Evolutionary conservation across 108 stramenopile genomes (phyloP).

Genomic region (Skeletonema menzelii): DNA sequence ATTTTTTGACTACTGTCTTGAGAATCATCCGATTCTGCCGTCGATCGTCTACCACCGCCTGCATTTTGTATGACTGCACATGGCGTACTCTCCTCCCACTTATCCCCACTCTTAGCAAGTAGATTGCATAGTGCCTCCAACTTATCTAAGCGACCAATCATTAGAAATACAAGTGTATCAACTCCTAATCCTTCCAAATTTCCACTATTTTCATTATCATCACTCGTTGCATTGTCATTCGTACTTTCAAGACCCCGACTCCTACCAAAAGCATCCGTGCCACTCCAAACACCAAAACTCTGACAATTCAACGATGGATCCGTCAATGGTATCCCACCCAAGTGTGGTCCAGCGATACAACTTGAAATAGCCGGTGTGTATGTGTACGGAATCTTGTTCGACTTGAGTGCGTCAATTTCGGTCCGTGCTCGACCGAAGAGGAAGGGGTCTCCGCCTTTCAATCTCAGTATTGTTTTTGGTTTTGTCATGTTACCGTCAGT

Average conservation of each 20-base stretch:
- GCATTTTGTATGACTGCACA: conserved; percentile 48
- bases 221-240: neutral
- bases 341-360: conserved; percentile 45
- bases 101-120: conserved; percentile 11
- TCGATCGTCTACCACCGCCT: conserved; percentile 18
- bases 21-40: neutral
- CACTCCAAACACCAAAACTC: conserved; percentile 49
- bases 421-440: conserved; percentile 38
- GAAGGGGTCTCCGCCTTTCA: conserved; percentile 46
- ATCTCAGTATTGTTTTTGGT: conserved; percentile 23
- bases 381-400: conserved; percentile 27
- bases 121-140: conserved; percentile 29
- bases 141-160: conserved; percentile 50
- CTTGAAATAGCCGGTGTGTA: conserved; percentile 37
- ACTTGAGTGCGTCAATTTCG: conserved; percentile 28
- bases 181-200: conserved; percentile 17
- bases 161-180: conserved; percentile 44
- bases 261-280: conserved; percentile 38
- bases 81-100: conserved; percentile 30
- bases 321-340: conserved; percentile 43
- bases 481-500: neutral
- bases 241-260: conserved; percentile 11
- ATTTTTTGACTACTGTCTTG: conserved; percentile 1
- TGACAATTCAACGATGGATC: conserved; percentile 36
- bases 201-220: neutral